A percentile compares a stretch with the other conserved stretches of the same genome.
These are phyloP conservation scores for Penicillium sp. DNA, from an alignment of 2,329 filamentous ascomycete genomes.

Conservation along the genomic window DNA sequence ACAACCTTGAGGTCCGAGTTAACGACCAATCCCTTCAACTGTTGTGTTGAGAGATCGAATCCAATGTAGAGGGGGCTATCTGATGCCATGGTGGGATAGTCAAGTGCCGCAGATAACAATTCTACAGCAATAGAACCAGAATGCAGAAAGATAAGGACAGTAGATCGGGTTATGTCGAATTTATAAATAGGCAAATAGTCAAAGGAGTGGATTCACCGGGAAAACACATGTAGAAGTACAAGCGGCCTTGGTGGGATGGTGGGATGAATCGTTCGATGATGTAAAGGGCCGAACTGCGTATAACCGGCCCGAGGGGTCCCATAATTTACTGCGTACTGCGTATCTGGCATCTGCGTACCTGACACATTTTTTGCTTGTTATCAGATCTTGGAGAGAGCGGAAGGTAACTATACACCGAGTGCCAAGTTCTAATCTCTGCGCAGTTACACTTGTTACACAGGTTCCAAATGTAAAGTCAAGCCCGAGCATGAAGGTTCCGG, in stretches of 20 bases:
- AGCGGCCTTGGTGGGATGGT: slow-evolving; percentile 1
- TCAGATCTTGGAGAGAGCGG: neutral
- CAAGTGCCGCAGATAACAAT: neutral
- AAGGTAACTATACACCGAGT: slow-evolving; percentile 4
- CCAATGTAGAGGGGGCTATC: slow-evolving; percentile 72
- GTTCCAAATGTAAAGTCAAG: neutral
- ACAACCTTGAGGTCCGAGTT: slow-evolving; percentile 75
- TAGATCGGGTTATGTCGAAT: neutral
- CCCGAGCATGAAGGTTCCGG: slow-evolving; percentile 5
- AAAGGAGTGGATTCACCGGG: neutral
- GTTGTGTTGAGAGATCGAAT: slow-evolving; percentile 94
- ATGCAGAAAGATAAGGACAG: neutral
- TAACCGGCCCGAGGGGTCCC: slow-evolving; percentile 1
- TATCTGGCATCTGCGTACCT: too few species aligned
- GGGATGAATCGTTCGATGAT: slow-evolving; percentile 20
- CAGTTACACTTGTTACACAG: too few species aligned
- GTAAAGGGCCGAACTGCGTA: slow-evolving; percentile 11
- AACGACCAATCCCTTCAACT: slow-evolving; percentile 90
- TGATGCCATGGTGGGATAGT: slow-evolving; percentile 32
- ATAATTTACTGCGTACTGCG: too few species aligned
- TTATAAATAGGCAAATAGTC: neutral
- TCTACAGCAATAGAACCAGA: neutral
- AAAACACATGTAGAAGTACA: slow-evolving; percentile 2
- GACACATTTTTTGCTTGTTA: neutral
- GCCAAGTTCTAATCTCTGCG: too few species aligned